Base-by-base conservation (phyloP, 805 yeast species). In the Zygoascus tannicola region DNA sequence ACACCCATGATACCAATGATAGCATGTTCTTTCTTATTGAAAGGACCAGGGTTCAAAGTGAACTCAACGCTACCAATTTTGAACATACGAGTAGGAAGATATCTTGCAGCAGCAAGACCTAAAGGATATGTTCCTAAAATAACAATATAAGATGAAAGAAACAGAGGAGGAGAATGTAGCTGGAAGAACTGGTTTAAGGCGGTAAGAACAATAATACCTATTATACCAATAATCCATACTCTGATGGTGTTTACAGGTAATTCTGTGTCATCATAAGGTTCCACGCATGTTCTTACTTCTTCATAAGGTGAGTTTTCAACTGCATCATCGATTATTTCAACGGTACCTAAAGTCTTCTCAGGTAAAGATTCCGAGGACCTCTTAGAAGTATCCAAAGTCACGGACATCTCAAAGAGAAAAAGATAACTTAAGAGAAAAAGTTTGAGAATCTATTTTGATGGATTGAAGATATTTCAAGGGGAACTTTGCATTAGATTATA, bases 1-100 rank as follows among this genome's bases (percentile, higher is more conserved):
- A 26, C 30, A 26, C 30, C 30, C 39, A 46, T 46, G 19, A 46
- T 35, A 28, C 82, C 72, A 7, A 78, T 63, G 45, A 78, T 66
- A 79, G 76, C 75, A 56, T 78, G 83, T 53, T 79, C 84, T 56
- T 79, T 79, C 48, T 58, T 63, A 33, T 66, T 64, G 78, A 80
- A 79, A 16, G 80, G 81, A 14, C 82, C 80, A 7, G 81, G 81
- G 54, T 56, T 77, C 45, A 75, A 53, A 33, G 35, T n/a, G 30
- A 26, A 26, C 52, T 67, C 62, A 22, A 54, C 62, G 41, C 77
- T 72, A 32, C 54, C 49, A 41, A 68, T 23, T 4, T 59, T 64
- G 61, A 62, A 65, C 7, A 8, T 7, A 8, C 20, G 15, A 15
- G 54, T 52, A 43, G 69, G 70, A 22, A 81, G 80, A 16, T 75